Conservation (phyloP, 106 monocot genomes). For the Acanthochlamys bracteata region DNA sequence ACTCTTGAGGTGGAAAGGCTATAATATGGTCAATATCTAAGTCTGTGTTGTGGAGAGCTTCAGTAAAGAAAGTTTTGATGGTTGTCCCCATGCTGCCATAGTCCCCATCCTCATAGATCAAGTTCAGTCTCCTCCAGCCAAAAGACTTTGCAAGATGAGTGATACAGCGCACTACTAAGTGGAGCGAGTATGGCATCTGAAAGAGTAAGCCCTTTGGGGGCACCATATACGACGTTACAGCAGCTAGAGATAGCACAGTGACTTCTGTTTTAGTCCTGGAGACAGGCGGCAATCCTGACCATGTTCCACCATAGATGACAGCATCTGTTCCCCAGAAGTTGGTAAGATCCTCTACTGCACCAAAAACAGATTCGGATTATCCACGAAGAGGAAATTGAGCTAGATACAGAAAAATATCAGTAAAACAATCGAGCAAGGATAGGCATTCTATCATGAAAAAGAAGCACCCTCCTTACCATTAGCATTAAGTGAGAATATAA, state of each 20-base stretch:
- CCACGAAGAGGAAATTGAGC: background rate
- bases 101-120: conserved; percentile 1
- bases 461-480: too few species aligned
- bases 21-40: background rate
- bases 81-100: background rate
- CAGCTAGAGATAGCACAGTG: background rate
- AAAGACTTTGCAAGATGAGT: background rate
- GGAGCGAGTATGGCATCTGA: background rate
- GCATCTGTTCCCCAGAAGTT: background rate
- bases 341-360: background rate
- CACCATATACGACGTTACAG: background rate
- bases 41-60: background rate
- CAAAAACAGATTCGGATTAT: background rate
- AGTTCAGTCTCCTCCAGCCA: background rate
- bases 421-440: too few species aligned
- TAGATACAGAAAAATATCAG: background rate
- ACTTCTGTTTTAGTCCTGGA: background rate
- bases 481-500: too few species aligned
- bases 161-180: background rate
- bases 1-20: background rate
- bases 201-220: background rate
- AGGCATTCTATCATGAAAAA: too few species aligned
- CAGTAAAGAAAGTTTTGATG: background rate
- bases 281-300: background rate
- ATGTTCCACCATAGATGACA: background rate